Evolutionary conservation across 768 basidiomycete species (phyloP).

Genomic region (Calocera cornea): DNA sequence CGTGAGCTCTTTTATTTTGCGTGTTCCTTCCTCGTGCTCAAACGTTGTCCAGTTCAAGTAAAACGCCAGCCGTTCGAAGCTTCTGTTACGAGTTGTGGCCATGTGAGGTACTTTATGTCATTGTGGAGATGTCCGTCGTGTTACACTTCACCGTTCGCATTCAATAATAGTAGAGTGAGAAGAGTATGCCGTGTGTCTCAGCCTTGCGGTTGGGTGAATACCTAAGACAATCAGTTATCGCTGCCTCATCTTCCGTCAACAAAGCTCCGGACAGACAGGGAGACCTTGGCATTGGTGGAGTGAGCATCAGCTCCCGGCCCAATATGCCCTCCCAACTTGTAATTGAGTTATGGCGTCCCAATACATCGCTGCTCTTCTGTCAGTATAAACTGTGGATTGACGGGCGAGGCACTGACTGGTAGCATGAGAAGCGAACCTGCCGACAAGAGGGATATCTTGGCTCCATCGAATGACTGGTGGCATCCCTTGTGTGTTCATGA

Average conservation of each 20-base stretch:
- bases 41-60: background rate
- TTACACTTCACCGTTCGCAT: background rate
- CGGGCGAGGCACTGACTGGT: background rate
- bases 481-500: background rate
- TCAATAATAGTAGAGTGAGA: background rate
- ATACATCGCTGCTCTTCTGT: background rate
- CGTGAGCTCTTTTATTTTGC: slow-evolving; percentile 35
- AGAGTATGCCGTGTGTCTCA: background rate
- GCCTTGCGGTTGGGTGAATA: too few species aligned
- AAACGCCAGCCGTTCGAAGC: background rate
- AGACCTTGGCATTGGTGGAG: too few species aligned
- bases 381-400: background rate
- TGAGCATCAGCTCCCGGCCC: background rate
- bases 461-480: background rate
- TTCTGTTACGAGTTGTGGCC: background rate
- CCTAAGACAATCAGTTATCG: too few species aligned
- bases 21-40: background rate
- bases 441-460: background rate
- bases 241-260: too few species aligned
- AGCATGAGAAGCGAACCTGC: background rate
- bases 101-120: background rate
- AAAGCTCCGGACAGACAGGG: too few species aligned
- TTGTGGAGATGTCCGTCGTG: background rate
- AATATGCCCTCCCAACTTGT: background rate
- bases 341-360: background rate